Base-by-base conservation (phyloP, 345 rosid genomes). In the Lepidium aucheri region DNA sequence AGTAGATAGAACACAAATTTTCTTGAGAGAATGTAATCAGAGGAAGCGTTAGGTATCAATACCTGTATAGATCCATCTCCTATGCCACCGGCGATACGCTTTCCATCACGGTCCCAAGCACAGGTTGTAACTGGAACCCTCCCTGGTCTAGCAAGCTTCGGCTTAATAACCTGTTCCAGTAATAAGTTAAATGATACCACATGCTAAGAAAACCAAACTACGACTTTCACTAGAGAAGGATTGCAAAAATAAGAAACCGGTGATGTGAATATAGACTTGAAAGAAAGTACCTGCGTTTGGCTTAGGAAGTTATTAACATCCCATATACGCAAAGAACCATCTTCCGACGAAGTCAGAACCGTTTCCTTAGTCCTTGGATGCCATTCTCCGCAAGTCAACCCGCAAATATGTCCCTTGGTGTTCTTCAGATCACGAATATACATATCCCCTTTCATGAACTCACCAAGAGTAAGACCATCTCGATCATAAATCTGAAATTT, bases 21-120 rank as follows among this genome's bases (percentile, higher is more conserved):
- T 53, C 5, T 7, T n/a, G 24, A 28, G 6, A 54, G 2, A 52
- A 63, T 44, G 63, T 62, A 53, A 43, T 12, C 54, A 36, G 41
- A 59, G 20, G 16, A 28, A 50, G 66, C 53, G 15, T 28, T 40
- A 12, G 8, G 52, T 9, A 66, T 32, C 68, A 55, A 36, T 60
- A 94, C 99, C 97, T 90, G 99, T 72, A 94, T 76, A 33, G 97
- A 90, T 47, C 96, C 99, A 83, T 88, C 97, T 12, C 97, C 99
- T 39, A 88, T 73, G 38, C 88, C 97, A 71, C 96, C 97, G 2
- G 90, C 90, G 24, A 94, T 85, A 73, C 84, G 77, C 68, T 94
- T 90, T 61, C 99, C 99, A n/a, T 90, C 96, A 69, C 73, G 78
- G 70, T 88, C 93, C 99, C 99, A 94, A 63, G 93, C 79, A 82